Evolutionary conservation across 2,329 filamentous ascomycete species (phyloP).

Genomic region (Aspergillus thermomutatus): DNA sequence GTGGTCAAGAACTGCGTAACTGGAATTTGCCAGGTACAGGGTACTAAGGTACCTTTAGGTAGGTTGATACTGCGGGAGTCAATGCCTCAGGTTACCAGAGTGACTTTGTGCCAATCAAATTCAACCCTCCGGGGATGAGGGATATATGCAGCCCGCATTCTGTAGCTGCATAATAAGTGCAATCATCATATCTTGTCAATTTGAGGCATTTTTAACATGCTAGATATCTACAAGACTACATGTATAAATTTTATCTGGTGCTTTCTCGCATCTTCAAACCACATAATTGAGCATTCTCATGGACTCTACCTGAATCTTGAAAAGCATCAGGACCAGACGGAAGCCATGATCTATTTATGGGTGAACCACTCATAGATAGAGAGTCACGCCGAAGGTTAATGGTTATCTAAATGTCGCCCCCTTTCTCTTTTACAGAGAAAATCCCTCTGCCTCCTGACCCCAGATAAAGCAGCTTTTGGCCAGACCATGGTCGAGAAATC

Average conservation of each 20-base stretch:
- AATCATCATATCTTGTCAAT: not conserved
- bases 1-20: not conserved
- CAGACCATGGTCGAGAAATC: not conserved
- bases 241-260: not conserved
- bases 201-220: not conserved
- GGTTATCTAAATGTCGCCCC: not conserved
- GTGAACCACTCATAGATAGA: not conserved
- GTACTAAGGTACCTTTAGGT: not conserved
- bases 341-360: not conserved
- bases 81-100: not conserved
- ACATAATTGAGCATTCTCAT: not conserved
- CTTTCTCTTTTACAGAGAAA: not conserved
- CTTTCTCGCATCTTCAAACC: not conserved
- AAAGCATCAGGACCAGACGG: too few relatives aligned
- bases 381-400: not conserved
- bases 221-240: not conserved
- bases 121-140: not conserved
- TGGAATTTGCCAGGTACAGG: not conserved
- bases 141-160: not conserved
- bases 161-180: not conserved
- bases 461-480: not conserved
- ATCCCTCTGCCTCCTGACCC: not conserved
- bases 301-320: not conserved
- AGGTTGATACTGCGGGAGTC: not conserved
- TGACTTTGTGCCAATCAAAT: not conserved